Evolutionary conservation across 768 basidiomycete species (phyloP), one percentile per base, ranked within the genome.

Genomic region (Suillus subaureus): DNA sequence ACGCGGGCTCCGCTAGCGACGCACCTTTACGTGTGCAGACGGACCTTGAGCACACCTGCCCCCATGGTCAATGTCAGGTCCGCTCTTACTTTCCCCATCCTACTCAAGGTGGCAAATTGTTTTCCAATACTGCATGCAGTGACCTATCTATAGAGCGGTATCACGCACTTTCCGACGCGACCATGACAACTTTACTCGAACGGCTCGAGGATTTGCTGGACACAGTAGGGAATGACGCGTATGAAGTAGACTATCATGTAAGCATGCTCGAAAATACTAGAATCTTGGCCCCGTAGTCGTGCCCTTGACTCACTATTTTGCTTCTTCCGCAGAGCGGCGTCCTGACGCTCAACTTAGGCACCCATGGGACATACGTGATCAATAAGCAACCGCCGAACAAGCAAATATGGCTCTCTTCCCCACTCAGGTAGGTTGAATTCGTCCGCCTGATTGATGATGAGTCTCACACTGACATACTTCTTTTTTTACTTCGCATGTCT

Each of bases 371-470:
- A 13, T 97, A 97, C 79, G 96, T 97, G 35, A 90, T 97, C 78
- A 97, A 97, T 79, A 97, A 97, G 81, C 96, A 97, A 74, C 96
- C 96, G 13, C 96, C 96, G 7, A 97, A 97, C 75, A 94, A 94
- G 79, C 96, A 97, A 74, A 97, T 97, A 70, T 97, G 96, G 96
- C 82, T 97, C 23, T 96, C 94, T 5, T 94, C 92, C 11, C 96
- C 96, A 0, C 75, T 87, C 69, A 94, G 93, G 95, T 94, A 68
- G 45, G 81, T 74, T 40, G 49, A 21, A 54, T 65, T 61, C 55
- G 58, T 51, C 47, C 18, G 6, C 18, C 11, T 28, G 18, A 40
- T 26, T 16, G 57, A 26, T 40, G 7, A 54, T 40, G 61, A n/a
- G n/a, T 68, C 58, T 67, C 56, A 43, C 51, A 55, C 65, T 40